phyloP scores from a whole-genome alignment of 345 rosid genomes.

The Euclidium syriacum region DNA sequence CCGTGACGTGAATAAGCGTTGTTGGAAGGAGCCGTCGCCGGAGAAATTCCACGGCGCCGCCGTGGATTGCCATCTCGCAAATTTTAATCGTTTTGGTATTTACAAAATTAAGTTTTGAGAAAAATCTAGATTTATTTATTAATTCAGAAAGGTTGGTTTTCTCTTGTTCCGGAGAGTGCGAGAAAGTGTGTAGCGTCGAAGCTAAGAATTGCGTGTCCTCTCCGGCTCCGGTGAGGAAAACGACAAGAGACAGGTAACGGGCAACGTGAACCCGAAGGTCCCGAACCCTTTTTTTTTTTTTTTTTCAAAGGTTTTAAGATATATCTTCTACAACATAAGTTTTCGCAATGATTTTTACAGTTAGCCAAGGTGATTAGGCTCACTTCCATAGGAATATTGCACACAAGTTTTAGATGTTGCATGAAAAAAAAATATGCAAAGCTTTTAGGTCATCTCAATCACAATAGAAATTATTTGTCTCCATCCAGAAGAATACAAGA shows the following conservation, averaged over 20 bases:
- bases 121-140: neutral
- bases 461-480: too few species aligned
- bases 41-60: conserved; percentile 9
- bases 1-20: conserved; percentile 59
- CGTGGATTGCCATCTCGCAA: conserved; percentile 16
- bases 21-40: conserved; percentile 18
- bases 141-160: neutral
- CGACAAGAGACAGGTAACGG: neutral
- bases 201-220: conserved; percentile 9
- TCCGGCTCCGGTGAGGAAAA: conserved; percentile 4
- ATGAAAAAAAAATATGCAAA: too few species aligned
- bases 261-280: neutral
- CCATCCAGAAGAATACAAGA: too few species aligned
- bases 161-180: neutral
- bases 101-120: neutral
- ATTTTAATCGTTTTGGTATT: neutral
- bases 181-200: conserved; percentile 15
- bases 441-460: too few species aligned
- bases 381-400: too few species aligned
- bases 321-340: too few species aligned
- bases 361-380: too few species aligned
- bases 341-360: too few species aligned
- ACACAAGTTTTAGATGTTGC: too few species aligned
- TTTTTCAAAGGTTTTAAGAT: too few species aligned
- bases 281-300: too few species aligned